These are phyloP conservation scores for Picochlorum sp. DNA, from an alignment of 139 green algal genomes.

Conservation along the genomic window DNA sequence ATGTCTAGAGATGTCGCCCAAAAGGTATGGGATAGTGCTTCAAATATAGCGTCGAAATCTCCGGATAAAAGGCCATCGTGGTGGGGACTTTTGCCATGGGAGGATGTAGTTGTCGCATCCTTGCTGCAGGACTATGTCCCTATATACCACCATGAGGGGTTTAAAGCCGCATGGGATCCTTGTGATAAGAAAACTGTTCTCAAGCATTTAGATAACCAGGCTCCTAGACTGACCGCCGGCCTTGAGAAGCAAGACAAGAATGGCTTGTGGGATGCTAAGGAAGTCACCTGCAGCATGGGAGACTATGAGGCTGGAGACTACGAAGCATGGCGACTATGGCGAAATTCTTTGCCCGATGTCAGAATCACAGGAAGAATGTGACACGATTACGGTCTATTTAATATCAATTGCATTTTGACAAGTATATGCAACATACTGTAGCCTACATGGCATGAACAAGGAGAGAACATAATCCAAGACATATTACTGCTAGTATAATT, in stretches of 20 bases:
- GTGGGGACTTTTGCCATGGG: slow-evolving; percentile 42
- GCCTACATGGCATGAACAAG: neutral
- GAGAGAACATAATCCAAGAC: no score
- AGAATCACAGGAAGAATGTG: slow-evolving; percentile 13
- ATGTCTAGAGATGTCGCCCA: slow-evolving; percentile 35
- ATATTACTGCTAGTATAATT: no score
- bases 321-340: slow-evolving; percentile 9
- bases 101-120: slow-evolving; percentile 45
- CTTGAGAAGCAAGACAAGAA: slow-evolving; percentile 14
- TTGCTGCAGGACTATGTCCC: neutral
- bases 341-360: slow-evolving; percentile 24
- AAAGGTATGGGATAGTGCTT: slow-evolving; percentile 7
- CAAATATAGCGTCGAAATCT: neutral
- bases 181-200: slow-evolving; percentile 12
- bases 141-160: slow-evolving; percentile 20
- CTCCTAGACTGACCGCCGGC: slow-evolving; percentile 10
- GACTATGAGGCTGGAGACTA: slow-evolving; percentile 4
- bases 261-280: slow-evolving; percentile 15
- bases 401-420: no score
- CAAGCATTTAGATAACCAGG: slow-evolving; percentile 31
- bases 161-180: slow-evolving; percentile 21
- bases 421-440: no score
- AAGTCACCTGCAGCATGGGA: slow-evolving; percentile 12
- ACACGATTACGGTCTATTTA: neutral
- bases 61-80: slow-evolving; percentile 8